These are phyloP conservation scores for Daldinia eschscholtzii DNA, from an alignment of 2,329 filamentous ascomycete genomes.

Conservation along the genomic window DNA sequence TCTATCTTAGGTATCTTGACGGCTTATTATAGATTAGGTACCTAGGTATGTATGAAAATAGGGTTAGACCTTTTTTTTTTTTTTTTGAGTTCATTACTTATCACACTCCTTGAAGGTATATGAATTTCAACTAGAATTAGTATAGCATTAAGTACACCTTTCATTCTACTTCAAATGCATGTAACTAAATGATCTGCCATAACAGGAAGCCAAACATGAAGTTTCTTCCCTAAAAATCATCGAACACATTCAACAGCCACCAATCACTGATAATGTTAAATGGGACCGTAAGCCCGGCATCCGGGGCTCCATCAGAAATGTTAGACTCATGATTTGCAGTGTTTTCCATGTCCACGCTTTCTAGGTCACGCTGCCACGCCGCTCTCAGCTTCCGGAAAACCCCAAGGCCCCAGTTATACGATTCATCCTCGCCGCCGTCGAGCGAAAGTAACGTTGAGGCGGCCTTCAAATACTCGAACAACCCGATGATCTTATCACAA, in stretches of 20 bases:
- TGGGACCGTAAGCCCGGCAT: background rate
- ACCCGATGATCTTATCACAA: constrained; percentile 35
- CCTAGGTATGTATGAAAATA: no score
- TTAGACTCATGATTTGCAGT: background rate
- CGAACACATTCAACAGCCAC: background rate
- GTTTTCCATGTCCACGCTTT: constrained; percentile 3
- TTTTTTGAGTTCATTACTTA: no score
- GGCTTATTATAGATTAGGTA: no score
- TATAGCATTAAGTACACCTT: no score
- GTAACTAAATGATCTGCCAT: background rate
- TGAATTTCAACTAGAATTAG: no score
- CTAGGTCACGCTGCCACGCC: constrained; percentile 27
- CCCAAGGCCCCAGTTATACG: constrained; percentile 20
- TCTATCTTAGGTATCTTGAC: no score
- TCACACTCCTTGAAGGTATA: no score
- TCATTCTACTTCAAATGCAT: no score
- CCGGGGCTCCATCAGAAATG: background rate
- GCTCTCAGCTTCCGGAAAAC: constrained; percentile 33
- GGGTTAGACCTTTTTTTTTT: no score
- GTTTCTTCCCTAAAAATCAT: background rate
- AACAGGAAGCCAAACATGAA: background rate
- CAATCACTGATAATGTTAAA: background rate
- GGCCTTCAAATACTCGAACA: constrained; percentile 30
- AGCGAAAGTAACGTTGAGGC: constrained; percentile 13
- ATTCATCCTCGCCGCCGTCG: constrained; percentile 30